Evolutionary conservation across 306 rosid genomes (phyloP).

Genomic region (Bauhinia variegata): DNA sequence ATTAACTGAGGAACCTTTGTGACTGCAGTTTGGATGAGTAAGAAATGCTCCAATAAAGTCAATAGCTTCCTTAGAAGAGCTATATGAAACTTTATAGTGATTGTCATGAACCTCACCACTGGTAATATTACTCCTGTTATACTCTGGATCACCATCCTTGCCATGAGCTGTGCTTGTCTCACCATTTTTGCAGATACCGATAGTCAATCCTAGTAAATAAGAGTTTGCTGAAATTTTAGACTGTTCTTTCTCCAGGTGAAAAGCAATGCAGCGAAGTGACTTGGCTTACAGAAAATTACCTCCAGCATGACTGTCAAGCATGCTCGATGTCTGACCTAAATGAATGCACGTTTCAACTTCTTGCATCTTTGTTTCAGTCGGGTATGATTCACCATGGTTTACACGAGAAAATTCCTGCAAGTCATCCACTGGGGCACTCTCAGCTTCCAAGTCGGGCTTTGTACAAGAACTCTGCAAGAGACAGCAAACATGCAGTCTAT

Average conservation of each 20-base stretch:
- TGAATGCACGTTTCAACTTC: slow-evolving; percentile 49
- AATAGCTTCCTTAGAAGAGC: slow-evolving; percentile 62
- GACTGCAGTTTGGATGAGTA: slow-evolving; percentile 47
- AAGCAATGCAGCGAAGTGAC: slow-evolving; percentile 19
- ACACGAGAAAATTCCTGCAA: slow-evolving; percentile 54
- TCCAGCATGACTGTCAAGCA: slow-evolving; percentile 49
- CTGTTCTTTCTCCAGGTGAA: slow-evolving; percentile 22
- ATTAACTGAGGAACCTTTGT: slow-evolving; percentile 51
- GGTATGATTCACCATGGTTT: slow-evolving; percentile 46
- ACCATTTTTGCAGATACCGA: slow-evolving; percentile 40
- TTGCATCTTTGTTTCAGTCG: slow-evolving; percentile 48
- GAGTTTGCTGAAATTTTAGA: slow-evolving; percentile 36
- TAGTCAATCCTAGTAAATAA: slow-evolving; percentile 50
- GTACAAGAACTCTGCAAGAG: slow-evolving; percentile 92
- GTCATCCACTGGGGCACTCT: slow-evolving; percentile 51
- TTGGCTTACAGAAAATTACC: slow-evolving; percentile 49
- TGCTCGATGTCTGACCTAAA: slow-evolving; percentile 42
- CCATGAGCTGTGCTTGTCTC: slow-evolving; percentile 46
- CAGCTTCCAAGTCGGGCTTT: slow-evolving; percentile 79
- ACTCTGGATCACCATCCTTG: slow-evolving; percentile 53
- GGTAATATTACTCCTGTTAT: slow-evolving; percentile 43
- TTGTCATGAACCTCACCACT: slow-evolving; percentile 61
- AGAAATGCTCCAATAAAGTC: slow-evolving; percentile 70
- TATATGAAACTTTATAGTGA: slow-evolving; percentile 45
- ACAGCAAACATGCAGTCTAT: slow-evolving; percentile 47